Conservation (phyloP, 2,329 filamentous ascomycete genomes). For the Hymenoscyphus scutula region DNA sequence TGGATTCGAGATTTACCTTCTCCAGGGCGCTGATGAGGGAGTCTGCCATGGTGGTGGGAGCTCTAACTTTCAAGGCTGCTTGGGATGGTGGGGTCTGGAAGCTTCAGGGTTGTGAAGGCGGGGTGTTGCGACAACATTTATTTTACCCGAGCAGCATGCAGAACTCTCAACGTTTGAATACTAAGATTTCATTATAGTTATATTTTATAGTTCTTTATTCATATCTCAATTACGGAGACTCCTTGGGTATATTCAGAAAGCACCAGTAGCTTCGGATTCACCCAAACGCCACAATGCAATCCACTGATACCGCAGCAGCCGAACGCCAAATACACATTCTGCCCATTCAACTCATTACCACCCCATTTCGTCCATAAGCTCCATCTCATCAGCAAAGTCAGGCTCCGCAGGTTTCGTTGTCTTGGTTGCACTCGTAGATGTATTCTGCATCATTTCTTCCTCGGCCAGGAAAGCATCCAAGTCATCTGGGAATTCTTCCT, state of each 20-base stretch:
- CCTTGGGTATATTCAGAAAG: neutral
- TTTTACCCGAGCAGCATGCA: neutral
- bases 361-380: constrained; percentile 29
- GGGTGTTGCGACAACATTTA: constrained; percentile 7
- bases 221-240: neutral
- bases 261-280: neutral
- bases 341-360: neutral
- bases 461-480: constrained; percentile 29
- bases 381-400: constrained; percentile 48
- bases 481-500: constrained; percentile 41
- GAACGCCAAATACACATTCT: neutral
- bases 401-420: constrained; percentile 30
- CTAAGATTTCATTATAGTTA: neutral
- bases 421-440: constrained; percentile 23
- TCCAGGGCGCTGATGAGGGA: constrained; percentile 49
- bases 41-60: constrained; percentile 28
- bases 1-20: constrained; percentile 45
- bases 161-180: neutral
- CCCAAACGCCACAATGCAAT: constrained; percentile 1
- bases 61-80: constrained; percentile 7
- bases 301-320: neutral
- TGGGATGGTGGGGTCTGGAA: neutral
- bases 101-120: neutral
- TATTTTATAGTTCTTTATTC: neutral
- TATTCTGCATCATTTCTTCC: constrained; percentile 29